These are phyloP conservation scores for Claviceps sp. DNA, from an alignment of 2,329 filamentous ascomycete genomes.

Conservation along the genomic window DNA sequence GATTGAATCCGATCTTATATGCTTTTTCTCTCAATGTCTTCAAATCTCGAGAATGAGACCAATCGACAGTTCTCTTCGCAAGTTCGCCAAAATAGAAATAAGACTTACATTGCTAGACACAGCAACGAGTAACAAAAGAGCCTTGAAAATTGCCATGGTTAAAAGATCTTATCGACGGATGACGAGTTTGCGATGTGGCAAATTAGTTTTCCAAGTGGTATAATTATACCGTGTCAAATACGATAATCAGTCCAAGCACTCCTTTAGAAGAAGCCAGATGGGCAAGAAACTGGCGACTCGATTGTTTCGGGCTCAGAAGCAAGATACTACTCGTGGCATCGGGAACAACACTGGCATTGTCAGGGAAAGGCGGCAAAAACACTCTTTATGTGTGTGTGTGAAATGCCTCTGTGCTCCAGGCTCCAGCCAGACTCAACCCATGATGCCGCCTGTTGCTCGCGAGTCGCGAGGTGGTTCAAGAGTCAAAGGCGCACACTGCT, in stretches of 20 bases:
- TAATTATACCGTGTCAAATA: neutral
- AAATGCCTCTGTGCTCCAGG: neutral
- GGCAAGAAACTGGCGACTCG: too few relatives aligned
- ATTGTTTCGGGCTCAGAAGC: too few relatives aligned
- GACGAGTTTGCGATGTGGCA: neutral
- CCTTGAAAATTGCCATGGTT: neutral
- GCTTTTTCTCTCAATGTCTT: too few relatives aligned
- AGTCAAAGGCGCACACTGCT: neutral
- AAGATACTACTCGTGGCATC: neutral
- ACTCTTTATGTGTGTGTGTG: neutral
- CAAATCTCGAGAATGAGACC: too few relatives aligned
- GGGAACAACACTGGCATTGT: neutral
- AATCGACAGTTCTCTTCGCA: neutral
- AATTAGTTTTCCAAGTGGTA: neutral
- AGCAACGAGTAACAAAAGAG: neutral
- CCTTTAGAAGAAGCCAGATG: too few relatives aligned
- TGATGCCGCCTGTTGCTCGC: neutral
- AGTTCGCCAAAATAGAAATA: neutral
- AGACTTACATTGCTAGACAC: neutral
- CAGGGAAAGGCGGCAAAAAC: neutral
- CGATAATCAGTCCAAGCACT: neutral
- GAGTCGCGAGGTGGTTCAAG: too few relatives aligned
- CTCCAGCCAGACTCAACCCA: neutral
- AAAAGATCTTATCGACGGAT: neutral
- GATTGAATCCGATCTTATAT: too few relatives aligned